Percentiles rank a stretch among this genome's conserved stretches.
phyloP scores from a whole-genome alignment of 2,329 filamentous ascomycete genomes.

The Colletotrichum graminicola region DNA sequence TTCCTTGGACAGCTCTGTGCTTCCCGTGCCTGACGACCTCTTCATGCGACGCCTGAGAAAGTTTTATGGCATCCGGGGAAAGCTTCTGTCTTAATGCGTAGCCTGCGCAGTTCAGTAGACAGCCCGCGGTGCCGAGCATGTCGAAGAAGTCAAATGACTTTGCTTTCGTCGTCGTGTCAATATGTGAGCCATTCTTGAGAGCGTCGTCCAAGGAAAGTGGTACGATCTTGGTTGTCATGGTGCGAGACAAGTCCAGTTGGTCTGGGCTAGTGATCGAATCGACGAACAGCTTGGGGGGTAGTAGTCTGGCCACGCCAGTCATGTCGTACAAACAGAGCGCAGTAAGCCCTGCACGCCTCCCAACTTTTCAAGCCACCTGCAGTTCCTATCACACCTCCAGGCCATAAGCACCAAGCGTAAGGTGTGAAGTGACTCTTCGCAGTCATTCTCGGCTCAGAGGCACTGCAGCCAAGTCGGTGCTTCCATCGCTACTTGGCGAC shows the following conservation, averaged over 20 bases:
- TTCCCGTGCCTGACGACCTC: not conserved
- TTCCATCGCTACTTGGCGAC: too few relatives aligned
- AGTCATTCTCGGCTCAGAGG: too few relatives aligned
- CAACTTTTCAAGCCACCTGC: not conserved
- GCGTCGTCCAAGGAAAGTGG: not conserved
- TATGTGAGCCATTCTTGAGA: not conserved
- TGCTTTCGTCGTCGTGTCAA: too few relatives aligned
- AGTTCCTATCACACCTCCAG: not conserved
- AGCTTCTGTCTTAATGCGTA: slow-evolving; percentile 2
- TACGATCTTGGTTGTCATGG: not conserved
- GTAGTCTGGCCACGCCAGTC: not conserved
- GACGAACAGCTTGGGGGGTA: not conserved
- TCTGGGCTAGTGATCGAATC: not conserved
- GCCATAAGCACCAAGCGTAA: not conserved
- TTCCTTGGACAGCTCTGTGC: not conserved
- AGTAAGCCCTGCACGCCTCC: not conserved
- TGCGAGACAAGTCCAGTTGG: not conserved
- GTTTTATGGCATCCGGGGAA: not conserved
- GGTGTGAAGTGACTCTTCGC: not conserved
- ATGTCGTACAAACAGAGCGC: not conserved
- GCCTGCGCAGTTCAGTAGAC: not conserved
- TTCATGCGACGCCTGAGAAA: not conserved
- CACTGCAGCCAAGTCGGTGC: too few relatives aligned
- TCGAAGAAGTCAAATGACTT: slow-evolving; percentile 16
- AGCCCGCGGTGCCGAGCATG: not conserved